Evolutionary conservation across 1,139 yeast genomes (phyloP), one percentile per base, ranked within the genome.

Genomic region (Magnusiomyces paraingens): DNA sequence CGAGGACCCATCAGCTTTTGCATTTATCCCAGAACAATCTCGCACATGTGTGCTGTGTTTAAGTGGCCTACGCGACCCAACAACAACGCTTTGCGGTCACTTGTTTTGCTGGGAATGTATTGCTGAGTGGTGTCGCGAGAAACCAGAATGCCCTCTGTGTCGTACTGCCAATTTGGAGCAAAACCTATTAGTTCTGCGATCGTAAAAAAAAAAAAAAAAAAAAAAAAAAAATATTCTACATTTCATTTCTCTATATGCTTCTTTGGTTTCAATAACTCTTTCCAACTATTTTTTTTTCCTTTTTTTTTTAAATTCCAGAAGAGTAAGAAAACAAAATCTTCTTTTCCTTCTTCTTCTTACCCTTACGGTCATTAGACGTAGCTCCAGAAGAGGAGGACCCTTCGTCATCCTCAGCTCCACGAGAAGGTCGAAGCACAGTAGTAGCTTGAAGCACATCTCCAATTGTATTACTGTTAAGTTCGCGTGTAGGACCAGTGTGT

Each of bases 21-120:
- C 89, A 1, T 91, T 82, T 64, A 80, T 93, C 26, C 86, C 93
- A 0, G 82, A 77, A 53, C 71, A 73, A 39, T 82, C 95, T 0
- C 74, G 98, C 51, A 75, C 78, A 49, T 93, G 99, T 66, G 85
- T 90, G 75, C 74, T 93, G 41, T 93, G 99, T 66, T 74, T 91
- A 39, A 83, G 87, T 5, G 75, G 79, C 17, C 87, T 93, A 95
- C 75, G 73, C 1, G 81, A 86, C 58, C 98, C 99, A 1, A 76
- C 95, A 1, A 82, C 90, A 55, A 90, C 95, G 0, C 80, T 84
- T 10, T 93, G 99, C 70, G 99, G 99, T 0, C 99, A 93, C 67
- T 58, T 88, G 17, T 91, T 87, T 67, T 93, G 99, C 70, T 93
- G 98, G 98, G 77, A 76, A 5, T 93, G 99, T 66, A 82, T 89